Conservation (phyloP, 2,329 filamentous ascomycete genomes). For the Leptographium galeiforme region DNA sequence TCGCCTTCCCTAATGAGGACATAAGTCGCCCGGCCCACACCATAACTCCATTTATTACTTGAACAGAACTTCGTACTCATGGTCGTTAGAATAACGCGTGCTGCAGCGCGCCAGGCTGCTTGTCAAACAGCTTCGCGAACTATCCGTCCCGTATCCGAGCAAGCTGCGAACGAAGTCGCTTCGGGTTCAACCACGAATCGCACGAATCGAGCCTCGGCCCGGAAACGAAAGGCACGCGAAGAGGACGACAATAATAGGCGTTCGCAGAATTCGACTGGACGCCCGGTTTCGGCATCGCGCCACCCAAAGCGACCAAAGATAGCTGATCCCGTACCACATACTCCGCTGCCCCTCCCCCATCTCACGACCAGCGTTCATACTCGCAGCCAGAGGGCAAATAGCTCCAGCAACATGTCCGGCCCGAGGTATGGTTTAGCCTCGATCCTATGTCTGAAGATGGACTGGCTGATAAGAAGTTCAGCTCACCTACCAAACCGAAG, state of each 20-base stretch:
- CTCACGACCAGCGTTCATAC: constrained; percentile 17
- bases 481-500: constrained; percentile 38
- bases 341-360: constrained; percentile 21
- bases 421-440: constrained; percentile 39
- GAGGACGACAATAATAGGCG: constrained; percentile 33
- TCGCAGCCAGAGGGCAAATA: constrained; percentile 48
- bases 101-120: constrained; percentile 80
- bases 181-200: constrained; percentile 14
- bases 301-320: constrained; percentile 57
- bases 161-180: constrained; percentile 24
- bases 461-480: constrained; percentile 4
- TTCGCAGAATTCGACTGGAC: constrained; percentile 14
- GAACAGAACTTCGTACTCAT: constrained; percentile 49
- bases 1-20: no score
- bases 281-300: constrained; percentile 29
- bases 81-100: constrained; percentile 93
- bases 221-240: constrained; percentile 63
- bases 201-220: constrained; percentile 34
- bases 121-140: constrained; percentile 27
- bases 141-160: constrained; percentile 26
- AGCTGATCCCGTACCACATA: constrained; percentile 27
- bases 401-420: constrained; percentile 55
- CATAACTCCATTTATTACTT: not conserved
- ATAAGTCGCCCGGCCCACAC: no score
- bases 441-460: not conserved